Base-by-base conservation (phyloP, 2,329 filamentous ascomycete genomes). In the Alternaria atra region DNA sequence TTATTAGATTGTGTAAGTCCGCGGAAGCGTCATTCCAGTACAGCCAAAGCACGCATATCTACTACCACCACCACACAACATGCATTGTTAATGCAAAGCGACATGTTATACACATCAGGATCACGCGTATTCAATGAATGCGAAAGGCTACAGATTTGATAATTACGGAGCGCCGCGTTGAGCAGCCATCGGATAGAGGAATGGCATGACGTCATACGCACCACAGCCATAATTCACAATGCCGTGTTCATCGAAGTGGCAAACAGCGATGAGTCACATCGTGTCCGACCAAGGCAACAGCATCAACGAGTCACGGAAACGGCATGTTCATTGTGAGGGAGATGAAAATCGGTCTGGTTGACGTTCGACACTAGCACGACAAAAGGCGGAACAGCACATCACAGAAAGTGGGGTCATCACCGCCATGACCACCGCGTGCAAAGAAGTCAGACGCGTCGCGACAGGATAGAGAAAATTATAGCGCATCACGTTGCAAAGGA, bases 401-500 rank as follows among this genome's bases (percentile, higher is more conserved):
- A n/a, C 1, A 10, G 4, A 20, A 39, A 39, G 48, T 52, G 48
- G 35, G 17, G n/a, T 7, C n/a, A 1, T 12, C 6, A 2, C 50
- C 20, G 51, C 39, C 3, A 34, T 32, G 39, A 34, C 35, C 13
- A 35, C 25, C n/a, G 32, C 10, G 29, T 55, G 15, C 20, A 15
- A 2, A 37, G 39, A 25, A 25, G 6, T 9, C 30, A 40, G 32
- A 59, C 32, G 51, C 51, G 56, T 50, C 50, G 27, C 17, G 8
- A 8, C 5, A 25, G 8, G 17, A 6, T 39, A 56, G 37, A 46
- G n/a, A 53, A 39, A 43, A 61, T 2, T 20, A 20, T 20, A 20
- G 20, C 20, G 20, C 48, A 68, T 59, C 62, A 59, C 50, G 13
- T 13, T 7, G 20, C 32, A 55, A 7, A 59, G 32, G 12, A 54